A percentile compares a stretch with the other conserved stretches of the same genome.
Evolutionary conservation across 768 basidiomycete species (phyloP).

Genomic region (Pisolithus microcarpus): DNA sequence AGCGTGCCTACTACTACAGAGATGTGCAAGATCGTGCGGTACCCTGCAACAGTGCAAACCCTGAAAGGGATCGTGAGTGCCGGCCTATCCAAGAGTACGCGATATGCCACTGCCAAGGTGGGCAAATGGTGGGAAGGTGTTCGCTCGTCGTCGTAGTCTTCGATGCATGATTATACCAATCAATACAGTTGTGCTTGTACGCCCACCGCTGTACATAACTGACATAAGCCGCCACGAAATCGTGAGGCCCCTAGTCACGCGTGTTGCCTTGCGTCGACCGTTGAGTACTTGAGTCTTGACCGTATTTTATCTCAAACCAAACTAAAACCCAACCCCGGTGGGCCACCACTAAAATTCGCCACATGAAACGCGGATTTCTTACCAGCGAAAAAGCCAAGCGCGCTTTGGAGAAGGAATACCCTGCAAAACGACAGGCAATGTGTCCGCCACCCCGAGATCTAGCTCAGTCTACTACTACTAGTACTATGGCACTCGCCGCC

Average conservation of each 20-base stretch:
- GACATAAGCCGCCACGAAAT: background rate
- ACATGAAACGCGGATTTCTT: constrained; percentile 20
- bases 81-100: constrained; percentile 69
- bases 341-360: no score
- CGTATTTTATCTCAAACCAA: no score
- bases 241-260: background rate
- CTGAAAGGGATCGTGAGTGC: constrained; percentile 83
- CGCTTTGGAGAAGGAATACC: constrained; percentile 4
- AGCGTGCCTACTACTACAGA: constrained; percentile 36
- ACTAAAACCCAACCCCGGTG: no score
- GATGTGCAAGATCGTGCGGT: constrained; percentile 68
- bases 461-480: background rate
- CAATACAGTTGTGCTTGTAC: no score
- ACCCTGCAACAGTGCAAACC: constrained; percentile 78
- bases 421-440: constrained; percentile 1
- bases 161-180: no score
- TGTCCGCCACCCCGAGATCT: background rate
- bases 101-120: constrained; percentile 71
- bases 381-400: constrained; percentile 8
- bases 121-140: constrained; percentile 70
- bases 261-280: no score
- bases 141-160: background rate
- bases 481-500: background rate
- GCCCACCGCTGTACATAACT: background rate
- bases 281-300: no score